A percentile compares a stretch with the other conserved stretches of the same genome.
Conservation (phyloP, 169 alveolate species). For the Plasmodium cynomolgi region DNA sequence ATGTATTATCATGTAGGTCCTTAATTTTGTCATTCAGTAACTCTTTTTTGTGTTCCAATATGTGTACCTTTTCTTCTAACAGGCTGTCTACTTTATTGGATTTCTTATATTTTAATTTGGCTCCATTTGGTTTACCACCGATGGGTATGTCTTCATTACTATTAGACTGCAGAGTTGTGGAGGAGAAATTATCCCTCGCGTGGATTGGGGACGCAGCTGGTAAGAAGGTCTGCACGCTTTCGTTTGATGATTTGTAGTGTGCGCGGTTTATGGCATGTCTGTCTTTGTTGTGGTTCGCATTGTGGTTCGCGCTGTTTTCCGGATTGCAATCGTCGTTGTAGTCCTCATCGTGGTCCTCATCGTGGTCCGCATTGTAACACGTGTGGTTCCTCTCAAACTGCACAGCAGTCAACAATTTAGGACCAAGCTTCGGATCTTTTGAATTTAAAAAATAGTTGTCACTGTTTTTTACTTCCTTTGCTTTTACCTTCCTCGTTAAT, state of each 20-base stretch:
- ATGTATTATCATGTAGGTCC: slow-evolving; percentile 63
- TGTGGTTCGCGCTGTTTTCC: too few species aligned
- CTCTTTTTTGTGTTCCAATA: slow-evolving; percentile 42
- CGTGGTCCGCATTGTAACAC: background rate
- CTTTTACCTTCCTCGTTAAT: slow-evolving; percentile 28
- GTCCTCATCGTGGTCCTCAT: background rate
- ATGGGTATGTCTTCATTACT: background rate
- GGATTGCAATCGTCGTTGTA: too few species aligned
- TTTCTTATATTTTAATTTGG: slow-evolving; percentile 22
- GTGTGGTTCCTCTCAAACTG: background rate
- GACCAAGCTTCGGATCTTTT: background rate
- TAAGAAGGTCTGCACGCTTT: slow-evolving; percentile 30
- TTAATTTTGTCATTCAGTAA: slow-evolving; percentile 49
- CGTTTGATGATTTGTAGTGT: slow-evolving; percentile 19
- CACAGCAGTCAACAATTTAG: background rate
- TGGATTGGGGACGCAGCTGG: background rate
- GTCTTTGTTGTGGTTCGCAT: background rate
- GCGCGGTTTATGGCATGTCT: background rate
- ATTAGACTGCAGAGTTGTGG: slow-evolving; percentile 44
- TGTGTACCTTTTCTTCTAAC: slow-evolving; percentile 36
- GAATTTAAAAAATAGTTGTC: slow-evolving; percentile 6
- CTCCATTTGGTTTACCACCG: background rate
- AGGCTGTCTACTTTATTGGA: background rate
- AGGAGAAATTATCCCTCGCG: slow-evolving; percentile 22
- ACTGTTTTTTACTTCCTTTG: background rate